Evolutionary conservation across 306 rosid species (phyloP).

Genomic region (Inga leiocalycina): DNA sequence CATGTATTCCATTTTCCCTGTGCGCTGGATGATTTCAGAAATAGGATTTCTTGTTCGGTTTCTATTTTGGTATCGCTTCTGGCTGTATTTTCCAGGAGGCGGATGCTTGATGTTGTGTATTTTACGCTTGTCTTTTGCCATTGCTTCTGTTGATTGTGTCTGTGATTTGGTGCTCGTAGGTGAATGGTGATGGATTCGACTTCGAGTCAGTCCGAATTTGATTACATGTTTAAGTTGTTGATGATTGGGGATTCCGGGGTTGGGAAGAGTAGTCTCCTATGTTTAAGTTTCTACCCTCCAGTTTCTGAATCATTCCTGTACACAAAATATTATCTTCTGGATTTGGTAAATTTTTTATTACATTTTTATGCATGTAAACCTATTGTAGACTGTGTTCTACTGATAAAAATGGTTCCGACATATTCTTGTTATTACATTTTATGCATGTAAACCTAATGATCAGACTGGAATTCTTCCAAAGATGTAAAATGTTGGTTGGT

Average conservation of each 20-base stretch:
- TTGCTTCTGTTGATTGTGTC: slow-evolving; percentile 4
- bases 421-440: not conserved
- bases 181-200: slow-evolving; percentile 59
- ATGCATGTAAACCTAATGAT: slow-evolving; percentile 21
- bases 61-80: not conserved
- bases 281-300: slow-evolving; percentile 53
- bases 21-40: not conserved
- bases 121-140: not conserved
- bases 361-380: not conserved
- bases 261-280: slow-evolving; percentile 88
- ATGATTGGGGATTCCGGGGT: slow-evolving; percentile 97
- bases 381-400: not conserved
- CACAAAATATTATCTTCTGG: not conserved
- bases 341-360: not conserved
- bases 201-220: slow-evolving; percentile 67
- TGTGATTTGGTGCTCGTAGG: slow-evolving; percentile 2
- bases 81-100: not conserved
- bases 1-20: not conserved
- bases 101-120: not conserved
- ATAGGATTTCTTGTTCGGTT: slow-evolving; percentile 6
- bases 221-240: slow-evolving; percentile 85
- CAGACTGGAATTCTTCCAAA: not conserved
- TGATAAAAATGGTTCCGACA: not conserved
- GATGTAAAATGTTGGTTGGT: not conserved
- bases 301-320: not conserved